Base-by-base conservation (phyloP, 495 filamentous ascomycete species). In the Pseudomonodictys pantanalensis region DNA sequence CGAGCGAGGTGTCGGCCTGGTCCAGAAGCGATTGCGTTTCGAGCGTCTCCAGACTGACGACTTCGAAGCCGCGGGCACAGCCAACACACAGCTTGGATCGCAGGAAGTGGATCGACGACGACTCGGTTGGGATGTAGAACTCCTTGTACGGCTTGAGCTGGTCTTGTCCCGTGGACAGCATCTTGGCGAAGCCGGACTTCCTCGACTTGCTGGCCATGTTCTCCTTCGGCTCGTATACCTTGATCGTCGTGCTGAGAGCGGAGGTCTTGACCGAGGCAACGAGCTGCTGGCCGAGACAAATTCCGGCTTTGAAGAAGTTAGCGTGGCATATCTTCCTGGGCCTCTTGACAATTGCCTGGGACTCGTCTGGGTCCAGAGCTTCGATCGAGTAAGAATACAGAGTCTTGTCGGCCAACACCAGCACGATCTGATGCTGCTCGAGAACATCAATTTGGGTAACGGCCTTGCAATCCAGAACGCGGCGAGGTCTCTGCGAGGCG, bases 261-360 rank as follows among this genome's bases (percentile, higher is more conserved):
- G 86, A 89, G 42, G 87, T 91, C 77, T 95, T 97, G 60, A 96
- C 93, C 58, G 89, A 91, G 72, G 91, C 96, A 18, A 99, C 92
- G 33, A 97, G 78, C 70, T 97, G 95, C 46, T 92, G 84, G 47
- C 95, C 92, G 22, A 96, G 81, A 69, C 93, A 97, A 64, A 97
- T 92, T 23, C 95, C 95, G 43, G 90, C 86, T 72, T 92, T 96
- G 85, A 99, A 97, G 76, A 97, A 97, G 75, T 92, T 96, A 71
- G 91, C 92, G 75, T 96, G 90, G 60, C 88, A 91, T 67, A 99
- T 97, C 78, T 96, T 96, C 79, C 92, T 95, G n/a, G 91, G 88
- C 18, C 91, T 79, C 69, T 95, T 96, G 15, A 86, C 78, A 45
- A 91, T 75, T 29, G 85, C 86, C 43, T 81, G 82, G 33, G 76